Evolutionary conservation across 2,329 filamentous ascomycete genomes (phyloP), one percentile per base, ranked within the genome.

Genomic region (Stylonectria norvegica): DNA sequence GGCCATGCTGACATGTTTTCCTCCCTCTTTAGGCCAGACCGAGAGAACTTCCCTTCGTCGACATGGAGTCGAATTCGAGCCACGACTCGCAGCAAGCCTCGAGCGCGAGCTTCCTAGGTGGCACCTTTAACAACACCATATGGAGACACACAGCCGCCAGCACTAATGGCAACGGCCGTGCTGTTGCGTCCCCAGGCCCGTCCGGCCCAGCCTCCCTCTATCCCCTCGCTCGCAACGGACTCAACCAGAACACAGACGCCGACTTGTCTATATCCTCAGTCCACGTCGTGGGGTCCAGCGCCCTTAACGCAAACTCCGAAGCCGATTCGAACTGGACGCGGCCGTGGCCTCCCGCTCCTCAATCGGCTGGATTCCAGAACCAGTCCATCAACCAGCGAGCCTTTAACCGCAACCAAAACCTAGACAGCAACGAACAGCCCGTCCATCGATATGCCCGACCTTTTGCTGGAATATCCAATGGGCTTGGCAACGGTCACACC

Each of bases 251-350:
- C 17, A 17, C 42, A 62, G 62, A 62, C 14, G 38, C 56, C 40
- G 56, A 64, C 39, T n/a, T n/a, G n/a, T n/a, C n/a, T n/a, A n/a
- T n/a, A n/a, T n/a, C n/a, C n/a, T n/a, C n/a, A n/a, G 57, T 58
- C 19, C 52, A 57, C 39, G 79, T 83, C 56, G 81, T 79, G 4
- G 85, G 85, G 34, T 87, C 85, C 5, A 75, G 81, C 45, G 85
- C 83, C 43, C 70, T 89, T 27, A 73, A 86, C 44, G 73, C 79
- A 31, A 78, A 81, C 29, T 86, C 85, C 8, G 83, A 88, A 56
- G 77, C 78, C 14, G 83, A n/a, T n/a, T n/a, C n/a, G n/a, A n/a
- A n/a, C n/a, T n/a, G n/a, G n/a, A n/a, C n/a, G n/a, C n/a, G n/a
- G n/a, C n/a, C n/a, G 47, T 29, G 74, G 76, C 30, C 50, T 70